Percentiles rank a stretch among this genome's conserved stretches.
Evolutionary conservation across 1,284 basidiomycete genomes (phyloP).

Genomic region (Moniliella sp.): DNA sequence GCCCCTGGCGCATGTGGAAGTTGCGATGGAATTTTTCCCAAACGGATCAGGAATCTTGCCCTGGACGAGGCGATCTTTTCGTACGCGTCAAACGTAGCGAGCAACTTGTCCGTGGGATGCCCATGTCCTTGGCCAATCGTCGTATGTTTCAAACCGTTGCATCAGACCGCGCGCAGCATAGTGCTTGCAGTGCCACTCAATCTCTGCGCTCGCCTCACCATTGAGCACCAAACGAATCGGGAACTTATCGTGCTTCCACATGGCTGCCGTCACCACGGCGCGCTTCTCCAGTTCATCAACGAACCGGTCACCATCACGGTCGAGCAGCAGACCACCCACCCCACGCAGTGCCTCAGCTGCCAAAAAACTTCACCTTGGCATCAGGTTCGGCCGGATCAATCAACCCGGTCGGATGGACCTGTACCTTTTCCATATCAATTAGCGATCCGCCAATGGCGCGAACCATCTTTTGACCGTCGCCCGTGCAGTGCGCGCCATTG

Average conservation of each 20-base stretch:
- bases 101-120: slow-evolving; percentile 53
- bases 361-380: slow-evolving; percentile 63
- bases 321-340: slow-evolving; percentile 77
- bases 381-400: slow-evolving; percentile 71
- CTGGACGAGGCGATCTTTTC: slow-evolving; percentile 2
- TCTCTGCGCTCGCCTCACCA: slow-evolving; percentile 68
- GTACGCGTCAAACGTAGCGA: slow-evolving; percentile 80
- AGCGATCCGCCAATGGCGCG: slow-evolving; percentile 64
- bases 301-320: slow-evolving; percentile 74
- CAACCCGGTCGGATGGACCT: slow-evolving; percentile 83
- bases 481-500: slow-evolving; percentile 30
- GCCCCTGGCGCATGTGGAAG: slow-evolving; percentile 55
- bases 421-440: slow-evolving; percentile 93
- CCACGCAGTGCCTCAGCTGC: slow-evolving; percentile 90
- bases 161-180: slow-evolving; percentile 88
- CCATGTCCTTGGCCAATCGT: slow-evolving; percentile 84
- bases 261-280: slow-evolving; percentile 45
- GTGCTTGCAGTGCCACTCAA: slow-evolving; percentile 74
- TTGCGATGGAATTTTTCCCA: slow-evolving; percentile 83
- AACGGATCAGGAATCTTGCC: slow-evolving; percentile 72
- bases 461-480: slow-evolving; percentile 33
- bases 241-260: slow-evolving; percentile 41
- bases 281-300: slow-evolving; percentile 91
- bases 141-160: slow-evolving; percentile 55
- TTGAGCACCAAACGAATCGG: slow-evolving; percentile 85